phyloP scores from a whole-genome alignment of 495 filamentous ascomycete genomes.

The Acidiella bohemica region DNA sequence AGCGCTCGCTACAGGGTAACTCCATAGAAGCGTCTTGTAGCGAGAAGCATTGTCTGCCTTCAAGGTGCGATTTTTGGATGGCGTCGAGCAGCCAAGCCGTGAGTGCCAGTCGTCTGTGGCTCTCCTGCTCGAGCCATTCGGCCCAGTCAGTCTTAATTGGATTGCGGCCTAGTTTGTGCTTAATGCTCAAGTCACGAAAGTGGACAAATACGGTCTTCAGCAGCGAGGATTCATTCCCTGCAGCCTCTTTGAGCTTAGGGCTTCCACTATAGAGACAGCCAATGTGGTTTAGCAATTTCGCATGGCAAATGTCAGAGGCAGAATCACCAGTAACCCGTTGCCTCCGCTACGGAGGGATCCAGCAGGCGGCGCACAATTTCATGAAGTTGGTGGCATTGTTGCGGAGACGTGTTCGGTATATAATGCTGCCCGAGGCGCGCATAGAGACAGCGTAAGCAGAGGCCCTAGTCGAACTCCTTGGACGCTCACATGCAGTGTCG shows the following conservation, averaged over 20 bases:
- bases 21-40: conserved; percentile 34
- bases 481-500: background rate
- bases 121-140: too few species aligned
- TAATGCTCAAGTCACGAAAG: too few species aligned
- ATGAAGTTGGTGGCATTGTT: background rate
- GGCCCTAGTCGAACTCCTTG: background rate
- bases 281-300: background rate
- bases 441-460: background rate
- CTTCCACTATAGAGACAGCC: background rate
- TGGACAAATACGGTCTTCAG: too few species aligned
- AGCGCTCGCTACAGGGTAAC: conserved; percentile 34
- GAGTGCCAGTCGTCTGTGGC: conserved; percentile 37
- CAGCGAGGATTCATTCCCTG: too few species aligned
- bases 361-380: background rate
- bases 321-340: background rate
- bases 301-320: background rate
- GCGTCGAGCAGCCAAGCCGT: conserved; percentile 39
- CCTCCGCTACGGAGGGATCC: background rate
- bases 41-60: conserved; percentile 28
- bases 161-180: too few species aligned
- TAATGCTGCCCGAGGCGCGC: background rate
- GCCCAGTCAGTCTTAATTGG: too few species aligned
- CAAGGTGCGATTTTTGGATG: conserved; percentile 34
- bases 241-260: background rate
- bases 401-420: background rate